These are phyloP conservation scores for Bryoerythrophyllum caledonicum DNA, from an alignment of 225 moss, liverwort and hornwort species.

Conservation along the genomic window DNA sequence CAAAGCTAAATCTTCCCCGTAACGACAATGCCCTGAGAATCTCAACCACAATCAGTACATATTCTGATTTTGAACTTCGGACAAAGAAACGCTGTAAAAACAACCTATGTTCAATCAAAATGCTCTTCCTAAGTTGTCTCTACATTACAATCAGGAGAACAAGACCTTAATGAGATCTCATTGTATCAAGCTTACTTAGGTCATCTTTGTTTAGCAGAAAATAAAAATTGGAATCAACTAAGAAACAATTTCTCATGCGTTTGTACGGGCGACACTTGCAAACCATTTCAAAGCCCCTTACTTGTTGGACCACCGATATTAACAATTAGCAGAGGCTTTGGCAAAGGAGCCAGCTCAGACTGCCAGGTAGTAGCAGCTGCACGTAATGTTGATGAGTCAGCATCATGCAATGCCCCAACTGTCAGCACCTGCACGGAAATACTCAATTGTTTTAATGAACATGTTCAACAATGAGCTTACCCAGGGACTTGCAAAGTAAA, in stretches of 20 bases:
- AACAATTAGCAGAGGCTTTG: constrained; percentile 77
- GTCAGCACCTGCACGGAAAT: constrained; percentile 65
- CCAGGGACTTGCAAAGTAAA: not conserved
- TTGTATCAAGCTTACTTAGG: not conserved
- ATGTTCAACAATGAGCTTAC: not conserved
- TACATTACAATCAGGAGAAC: not conserved
- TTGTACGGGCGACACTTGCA: not conserved
- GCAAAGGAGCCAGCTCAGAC: constrained; percentile 66
- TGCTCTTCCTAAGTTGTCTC: not conserved
- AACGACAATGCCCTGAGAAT: constrained; percentile 71
- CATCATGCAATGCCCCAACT: constrained; percentile 84
- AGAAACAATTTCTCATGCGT: not conserved
- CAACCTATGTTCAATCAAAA: not conserved
- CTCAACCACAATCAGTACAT: not conserved
- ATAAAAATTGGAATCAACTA: not conserved
- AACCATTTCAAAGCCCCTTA: constrained; percentile 27
- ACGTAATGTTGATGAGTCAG: constrained; percentile 75
- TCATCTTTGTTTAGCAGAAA: constrained; percentile 1
- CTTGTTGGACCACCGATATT: constrained; percentile 87
- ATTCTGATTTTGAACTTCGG: not conserved
- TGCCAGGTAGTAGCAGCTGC: constrained; percentile 81
- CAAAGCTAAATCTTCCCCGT: constrained; percentile 77
- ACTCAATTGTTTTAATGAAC: not conserved
- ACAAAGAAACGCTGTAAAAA: not conserved
- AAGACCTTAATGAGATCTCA: not conserved